Conservation (phyloP, 805 yeast genomes). For the Cyberlindnera samutprakarnensis region DNA sequence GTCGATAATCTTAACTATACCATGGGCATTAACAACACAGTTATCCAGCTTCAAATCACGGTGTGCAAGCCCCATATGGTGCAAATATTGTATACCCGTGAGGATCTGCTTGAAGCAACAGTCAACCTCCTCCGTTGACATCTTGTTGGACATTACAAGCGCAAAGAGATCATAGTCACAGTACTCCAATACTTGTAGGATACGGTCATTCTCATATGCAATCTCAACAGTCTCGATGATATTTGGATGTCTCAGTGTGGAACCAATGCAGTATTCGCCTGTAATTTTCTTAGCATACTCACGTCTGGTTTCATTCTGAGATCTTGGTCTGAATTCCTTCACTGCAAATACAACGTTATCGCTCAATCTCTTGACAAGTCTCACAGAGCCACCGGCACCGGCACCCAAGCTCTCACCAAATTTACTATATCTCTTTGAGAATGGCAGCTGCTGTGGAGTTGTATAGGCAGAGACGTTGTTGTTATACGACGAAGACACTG, state of each 20-base stretch:
- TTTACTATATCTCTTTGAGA: conserved; percentile 69
- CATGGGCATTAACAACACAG: conserved; percentile 77
- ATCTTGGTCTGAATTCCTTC: conserved; percentile 79
- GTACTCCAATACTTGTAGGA: conserved; percentile 90
- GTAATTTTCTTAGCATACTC: conserved; percentile 91
- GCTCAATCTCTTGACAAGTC: conserved; percentile 55
- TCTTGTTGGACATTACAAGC: conserved; percentile 87
- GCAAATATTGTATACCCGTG: conserved; percentile 75
- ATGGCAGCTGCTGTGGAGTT: conserved; percentile 40
- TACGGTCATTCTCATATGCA: conserved; percentile 78
- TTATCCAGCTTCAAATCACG: conserved; percentile 89
- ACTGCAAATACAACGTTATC: conserved; percentile 82
- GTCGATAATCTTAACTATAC: conserved; percentile 84
- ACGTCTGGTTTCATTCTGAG: conserved; percentile 64
- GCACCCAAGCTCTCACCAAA: conserved; percentile 86
- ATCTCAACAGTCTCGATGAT: conserved; percentile 89
- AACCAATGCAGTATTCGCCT: conserved; percentile 90
- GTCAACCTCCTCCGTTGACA: conserved; percentile 70
- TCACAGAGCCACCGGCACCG: conserved; percentile 92
- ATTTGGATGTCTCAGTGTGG: conserved; percentile 82
- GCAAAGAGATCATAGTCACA: conserved; percentile 92
- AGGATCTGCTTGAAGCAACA: conserved; percentile 88
- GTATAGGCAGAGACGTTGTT: conserved; percentile 28
- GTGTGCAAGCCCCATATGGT: conserved; percentile 80
- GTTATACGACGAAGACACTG: conserved; percentile 28